Conservation (phyloP, 2,329 filamentous ascomycete genomes). For the Reticulascus tulasneorum region DNA sequence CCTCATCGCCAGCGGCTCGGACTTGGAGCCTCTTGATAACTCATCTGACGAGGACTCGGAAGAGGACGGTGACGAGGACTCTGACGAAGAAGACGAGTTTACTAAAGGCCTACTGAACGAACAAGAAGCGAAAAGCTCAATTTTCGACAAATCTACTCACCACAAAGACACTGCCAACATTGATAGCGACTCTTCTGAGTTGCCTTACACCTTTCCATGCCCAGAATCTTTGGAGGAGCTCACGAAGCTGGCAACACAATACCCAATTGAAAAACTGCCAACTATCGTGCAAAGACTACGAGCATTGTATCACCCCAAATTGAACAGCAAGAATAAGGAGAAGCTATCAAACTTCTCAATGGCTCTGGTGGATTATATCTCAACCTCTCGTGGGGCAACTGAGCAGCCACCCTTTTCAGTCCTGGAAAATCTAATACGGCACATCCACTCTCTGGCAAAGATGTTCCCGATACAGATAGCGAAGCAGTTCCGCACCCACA, state of each 20-base stretch:
- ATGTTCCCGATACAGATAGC: constrained; percentile 76
- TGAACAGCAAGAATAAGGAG: constrained; percentile 79
- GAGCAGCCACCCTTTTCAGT: constrained; percentile 57
- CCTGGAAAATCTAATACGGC: constrained; percentile 77
- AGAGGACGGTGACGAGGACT: constrained; percentile 30
- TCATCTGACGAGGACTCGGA: constrained; percentile 48
- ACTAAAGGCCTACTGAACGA: constrained; percentile 63
- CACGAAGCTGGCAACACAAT: constrained; percentile 57
- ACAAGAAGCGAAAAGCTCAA: constrained; percentile 49
- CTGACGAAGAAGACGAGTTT: constrained; percentile 64
- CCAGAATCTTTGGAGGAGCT: constrained; percentile 75
- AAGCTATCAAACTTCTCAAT: constrained; percentile 68
- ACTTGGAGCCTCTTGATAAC: constrained; percentile 54
- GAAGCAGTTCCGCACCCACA: constrained; percentile 69
- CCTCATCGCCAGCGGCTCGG: constrained; percentile 76
- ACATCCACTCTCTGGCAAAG: constrained; percentile 89
- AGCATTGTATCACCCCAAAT: constrained; percentile 85
- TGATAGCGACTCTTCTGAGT: constrained; percentile 33
- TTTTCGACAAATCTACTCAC: constrained; percentile 46
- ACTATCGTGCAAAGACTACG: constrained; percentile 85
- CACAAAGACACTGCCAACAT: too few relatives aligned
- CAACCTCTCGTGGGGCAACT: constrained; percentile 28
- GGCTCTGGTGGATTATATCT: constrained; percentile 61
- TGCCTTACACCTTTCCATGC: constrained; percentile 84
- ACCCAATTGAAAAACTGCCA: constrained; percentile 64